These are phyloP conservation scores for Colletotrichum sp. DNA, from an alignment of 2,329 filamentous ascomycete genomes.

Conservation along the genomic window DNA sequence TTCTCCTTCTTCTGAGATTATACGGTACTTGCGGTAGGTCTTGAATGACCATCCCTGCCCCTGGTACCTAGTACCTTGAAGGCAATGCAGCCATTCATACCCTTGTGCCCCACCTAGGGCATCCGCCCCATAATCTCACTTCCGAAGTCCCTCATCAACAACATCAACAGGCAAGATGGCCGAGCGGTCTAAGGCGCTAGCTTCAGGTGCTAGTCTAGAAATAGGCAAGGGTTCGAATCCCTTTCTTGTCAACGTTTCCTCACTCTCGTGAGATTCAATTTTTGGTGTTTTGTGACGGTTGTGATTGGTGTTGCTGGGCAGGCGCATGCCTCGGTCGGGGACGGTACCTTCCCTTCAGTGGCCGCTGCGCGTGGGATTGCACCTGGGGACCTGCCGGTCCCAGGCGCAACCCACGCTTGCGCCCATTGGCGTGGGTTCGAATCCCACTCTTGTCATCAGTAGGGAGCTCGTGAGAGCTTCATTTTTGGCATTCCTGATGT, in stretches of 20 bases:
- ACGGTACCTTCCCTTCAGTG: no score
- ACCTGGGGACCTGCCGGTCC: no score
- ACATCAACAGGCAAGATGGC: not conserved
- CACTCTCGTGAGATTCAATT: no score
- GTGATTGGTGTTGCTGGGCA: no score
- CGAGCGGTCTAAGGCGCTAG: not conserved
- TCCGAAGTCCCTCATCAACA: accelerated
- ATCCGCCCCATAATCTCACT: not conserved
- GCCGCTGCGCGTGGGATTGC: no score
- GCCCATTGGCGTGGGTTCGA: not conserved
- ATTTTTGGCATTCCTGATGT: not conserved
- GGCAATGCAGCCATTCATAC: not conserved
- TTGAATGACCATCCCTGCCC: not conserved
- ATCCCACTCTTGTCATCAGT: not conserved
- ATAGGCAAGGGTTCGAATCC: not conserved
- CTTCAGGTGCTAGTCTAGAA: conserved; percentile 1
- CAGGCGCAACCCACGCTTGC: no score
- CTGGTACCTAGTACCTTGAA: not conserved
- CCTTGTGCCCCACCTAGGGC: not conserved
- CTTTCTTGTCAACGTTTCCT: no score
- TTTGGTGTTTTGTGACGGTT: no score
- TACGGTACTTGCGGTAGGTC: not conserved
- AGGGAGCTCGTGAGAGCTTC: not conserved
- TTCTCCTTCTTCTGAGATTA: no score
- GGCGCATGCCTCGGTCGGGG: no score